phyloP scores from a whole-genome alignment of 164 flowering plant genomes.

The Berberis thunbergii region DNA sequence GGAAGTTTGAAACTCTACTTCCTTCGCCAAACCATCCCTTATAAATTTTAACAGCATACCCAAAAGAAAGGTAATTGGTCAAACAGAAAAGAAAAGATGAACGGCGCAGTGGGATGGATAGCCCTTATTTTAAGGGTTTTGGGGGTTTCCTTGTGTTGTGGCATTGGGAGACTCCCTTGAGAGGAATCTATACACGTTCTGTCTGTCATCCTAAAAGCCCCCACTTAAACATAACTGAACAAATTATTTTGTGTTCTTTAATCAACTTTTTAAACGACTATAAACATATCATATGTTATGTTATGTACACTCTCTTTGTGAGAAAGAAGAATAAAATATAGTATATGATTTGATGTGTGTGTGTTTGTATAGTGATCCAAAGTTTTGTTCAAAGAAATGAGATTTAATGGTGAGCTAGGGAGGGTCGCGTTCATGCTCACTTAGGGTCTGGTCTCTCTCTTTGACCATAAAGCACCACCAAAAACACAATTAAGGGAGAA shows the following conservation, averaged over 20 bases:
- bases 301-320: background rate
- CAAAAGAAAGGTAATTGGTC: background rate
- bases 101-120: conserved; percentile 24
- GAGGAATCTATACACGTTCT: conserved; percentile 40
- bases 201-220: conserved; percentile 16
- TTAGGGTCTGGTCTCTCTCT: background rate
- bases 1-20: background rate
- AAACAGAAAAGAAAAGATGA: conserved; percentile 11
- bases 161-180: conserved; percentile 27
- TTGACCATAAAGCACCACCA: background rate
- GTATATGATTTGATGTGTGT: background rate
- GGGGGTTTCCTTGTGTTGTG: conserved; percentile 7
- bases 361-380: conserved; percentile 10
- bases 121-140: conserved; percentile 28
- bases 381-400: conserved; percentile 2
- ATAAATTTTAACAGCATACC: background rate
- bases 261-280: background rate
- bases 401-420: background rate
- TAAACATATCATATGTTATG: background rate
- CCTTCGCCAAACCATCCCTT: conserved; percentile 5
- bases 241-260: background rate
- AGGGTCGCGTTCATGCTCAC: conserved; percentile 1
- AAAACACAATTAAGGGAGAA: background rate
- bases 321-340: background rate
- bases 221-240: background rate